These are phyloP conservation scores for Tulasnella sp. DNA, from an alignment of 768 basidiomycete species.

Conservation along the genomic window DNA sequence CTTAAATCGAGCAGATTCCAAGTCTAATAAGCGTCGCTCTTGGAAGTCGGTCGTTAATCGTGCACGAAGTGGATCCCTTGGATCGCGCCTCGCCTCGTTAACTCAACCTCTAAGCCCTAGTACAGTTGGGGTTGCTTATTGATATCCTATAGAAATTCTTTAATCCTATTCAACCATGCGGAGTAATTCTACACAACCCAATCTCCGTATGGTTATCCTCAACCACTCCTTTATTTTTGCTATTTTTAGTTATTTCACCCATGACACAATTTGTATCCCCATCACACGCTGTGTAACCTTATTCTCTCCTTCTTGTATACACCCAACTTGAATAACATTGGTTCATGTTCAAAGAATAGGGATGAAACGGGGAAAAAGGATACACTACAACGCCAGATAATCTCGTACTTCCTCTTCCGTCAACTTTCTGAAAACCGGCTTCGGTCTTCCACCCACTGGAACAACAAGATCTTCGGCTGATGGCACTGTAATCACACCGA, in stretches of 20 bases:
- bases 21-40: neutral
- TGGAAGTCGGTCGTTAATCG: neutral
- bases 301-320: too few relatives aligned
- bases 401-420: slow-evolving; percentile 95
- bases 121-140: too few relatives aligned
- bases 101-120: too few relatives aligned
- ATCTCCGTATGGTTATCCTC: too few relatives aligned
- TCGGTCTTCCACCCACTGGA: slow-evolving; percentile 39
- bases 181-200: neutral
- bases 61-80: neutral
- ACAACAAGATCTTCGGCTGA: slow-evolving; percentile 42
- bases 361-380: slow-evolving; percentile 4
- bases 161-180: neutral
- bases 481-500: slow-evolving; percentile 89
- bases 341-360: neutral
- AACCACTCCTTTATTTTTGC: too few relatives aligned
- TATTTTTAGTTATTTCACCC: too few relatives aligned
- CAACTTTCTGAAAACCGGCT: slow-evolving; percentile 87
- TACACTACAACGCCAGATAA: slow-evolving; percentile 71
- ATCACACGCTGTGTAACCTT: too few relatives aligned
- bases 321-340: neutral
- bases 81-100: neutral
- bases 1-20: neutral
- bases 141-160: too few relatives aligned
- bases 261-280: too few relatives aligned